Conservation (phyloP, 495 filamentous ascomycete species). For the Viridothelium virens region DNA sequence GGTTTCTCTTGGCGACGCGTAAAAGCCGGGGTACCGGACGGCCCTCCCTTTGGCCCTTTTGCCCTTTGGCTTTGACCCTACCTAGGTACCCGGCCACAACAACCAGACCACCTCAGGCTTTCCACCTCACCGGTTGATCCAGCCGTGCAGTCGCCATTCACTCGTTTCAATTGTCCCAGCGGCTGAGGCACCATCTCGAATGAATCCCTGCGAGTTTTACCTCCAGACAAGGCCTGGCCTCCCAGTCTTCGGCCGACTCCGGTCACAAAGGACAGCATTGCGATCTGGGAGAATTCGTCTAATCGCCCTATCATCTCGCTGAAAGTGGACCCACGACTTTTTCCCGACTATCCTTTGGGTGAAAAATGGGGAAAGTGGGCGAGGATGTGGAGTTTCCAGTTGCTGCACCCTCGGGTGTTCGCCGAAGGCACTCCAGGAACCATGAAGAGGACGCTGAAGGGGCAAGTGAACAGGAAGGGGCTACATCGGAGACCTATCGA, state of each 20-base stretch:
- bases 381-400: background rate
- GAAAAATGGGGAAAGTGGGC: background rate
- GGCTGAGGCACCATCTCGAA: background rate
- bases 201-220: background rate
- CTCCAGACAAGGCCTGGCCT: background rate
- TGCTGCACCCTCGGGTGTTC: background rate
- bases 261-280: background rate
- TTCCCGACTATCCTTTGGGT: background rate
- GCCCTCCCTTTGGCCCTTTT: no score
- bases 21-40: background rate
- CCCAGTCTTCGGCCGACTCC: background rate
- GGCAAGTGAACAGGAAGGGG: background rate
- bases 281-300: no score
- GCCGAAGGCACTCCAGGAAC: background rate
- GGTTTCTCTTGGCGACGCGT: background rate
- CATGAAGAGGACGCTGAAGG: background rate
- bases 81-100: background rate
- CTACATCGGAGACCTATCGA: background rate
- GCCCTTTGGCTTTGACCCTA: background rate
- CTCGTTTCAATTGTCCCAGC: slow-evolving; percentile 1
- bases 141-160: background rate
- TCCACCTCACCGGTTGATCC: background rate
- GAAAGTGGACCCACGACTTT: background rate
- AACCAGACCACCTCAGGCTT: background rate
- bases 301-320: background rate